Base-by-base conservation (phyloP, 768 basidiomycete species). In the Cantharellus anzutake region DNA sequence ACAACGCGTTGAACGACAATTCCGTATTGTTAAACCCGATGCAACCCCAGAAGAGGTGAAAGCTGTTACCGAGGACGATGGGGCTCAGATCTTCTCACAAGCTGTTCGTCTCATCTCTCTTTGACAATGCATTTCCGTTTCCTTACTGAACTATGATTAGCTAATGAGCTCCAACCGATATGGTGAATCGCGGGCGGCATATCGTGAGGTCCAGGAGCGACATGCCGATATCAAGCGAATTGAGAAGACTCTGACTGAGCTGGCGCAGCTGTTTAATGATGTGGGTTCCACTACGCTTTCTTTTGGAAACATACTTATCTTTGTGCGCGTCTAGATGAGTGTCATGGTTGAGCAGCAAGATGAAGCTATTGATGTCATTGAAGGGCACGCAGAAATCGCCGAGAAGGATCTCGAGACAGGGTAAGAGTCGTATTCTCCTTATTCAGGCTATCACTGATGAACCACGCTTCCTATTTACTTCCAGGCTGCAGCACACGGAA, bases 401-500 rank as follows among this genome's bases (percentile, higher is more conserved):
- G 70, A 76, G 66, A 66, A 66, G 38, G 73, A 75, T 63, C 71
- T 74, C 66, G 71, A 73, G 64, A 66, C 67, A 7, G 74, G 72
- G 70, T 72, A 60, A 60, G 71, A 65, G 16, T 42, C 2, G 7
- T 39, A 20, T 20, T 16, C 48, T 58, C n/a, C 62, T 5, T 42
- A 3, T n/a, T 3, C 48, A 20, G 20, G 29, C 14, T 20, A 53
- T 20, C 29, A 44, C 2, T 59, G 42, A 7, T 41, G 44, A 39
- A 66, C 37, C 39, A 38, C 4, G 40, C 48, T 55, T 11, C 59
- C 41, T 39, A 4, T 56, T 57, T 59, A 51, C 16, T 51, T 37
- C 51, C 59, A 96, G 92, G 62, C 71, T 90, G 57, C 74, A 77
- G 63, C 86, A 96, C 69, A 88, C 90, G 1, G 80, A 85, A 53